These are phyloP conservation scores for Clonostachys chloroleuca DNA, from an alignment of 2,329 filamentous ascomycete species.

Conservation along the genomic window DNA sequence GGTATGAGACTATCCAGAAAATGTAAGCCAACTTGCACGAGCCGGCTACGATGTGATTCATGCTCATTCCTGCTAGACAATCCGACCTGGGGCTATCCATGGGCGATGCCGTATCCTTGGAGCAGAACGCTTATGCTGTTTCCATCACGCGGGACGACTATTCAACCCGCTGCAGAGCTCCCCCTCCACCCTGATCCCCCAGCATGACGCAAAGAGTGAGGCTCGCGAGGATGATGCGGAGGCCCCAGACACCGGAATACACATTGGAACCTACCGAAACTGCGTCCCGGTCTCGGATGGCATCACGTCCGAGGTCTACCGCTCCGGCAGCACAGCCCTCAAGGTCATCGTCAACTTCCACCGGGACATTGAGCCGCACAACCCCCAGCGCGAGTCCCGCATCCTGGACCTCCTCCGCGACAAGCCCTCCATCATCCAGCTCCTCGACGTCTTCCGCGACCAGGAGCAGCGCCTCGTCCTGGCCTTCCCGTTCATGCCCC, in stretches of 20 bases:
- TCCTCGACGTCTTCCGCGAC: conserved; percentile 72
- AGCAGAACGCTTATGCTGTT: conserved; percentile 53
- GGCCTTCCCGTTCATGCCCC: conserved; percentile 78
- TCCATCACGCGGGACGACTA: not conserved
- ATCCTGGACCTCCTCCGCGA: conserved; percentile 57
- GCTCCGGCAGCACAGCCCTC: conserved; percentile 60
- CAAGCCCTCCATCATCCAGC: conserved; percentile 58
- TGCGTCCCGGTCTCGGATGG: conserved; percentile 60
- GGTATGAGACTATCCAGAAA: conserved; percentile 59
- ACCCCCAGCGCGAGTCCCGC: conserved; percentile 73
- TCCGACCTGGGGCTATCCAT: conserved; percentile 7
- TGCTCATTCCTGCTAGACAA: too few species aligned
- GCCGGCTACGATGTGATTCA: too few species aligned
- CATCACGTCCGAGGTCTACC: conserved; percentile 80
- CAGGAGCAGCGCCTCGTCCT: conserved; percentile 69
- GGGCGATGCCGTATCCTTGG: conserved; percentile 55
- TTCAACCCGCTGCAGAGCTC: not conserved
- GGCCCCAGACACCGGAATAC: conserved; percentile 22
- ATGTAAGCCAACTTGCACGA: conserved; percentile 15
- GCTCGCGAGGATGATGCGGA: not conserved
- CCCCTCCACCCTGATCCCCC: not conserved
- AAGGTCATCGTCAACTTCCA: conserved; percentile 76
- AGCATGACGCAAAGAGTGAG: not conserved
- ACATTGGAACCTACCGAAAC: conserved; percentile 47
- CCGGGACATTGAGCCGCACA: conserved; percentile 72